Percentiles rank a stretch among this genome's conserved stretches.
Evolutionary conservation across 2,329 filamentous ascomycete species (phyloP).

Genomic region (Ceratocystis colombiana): DNA sequence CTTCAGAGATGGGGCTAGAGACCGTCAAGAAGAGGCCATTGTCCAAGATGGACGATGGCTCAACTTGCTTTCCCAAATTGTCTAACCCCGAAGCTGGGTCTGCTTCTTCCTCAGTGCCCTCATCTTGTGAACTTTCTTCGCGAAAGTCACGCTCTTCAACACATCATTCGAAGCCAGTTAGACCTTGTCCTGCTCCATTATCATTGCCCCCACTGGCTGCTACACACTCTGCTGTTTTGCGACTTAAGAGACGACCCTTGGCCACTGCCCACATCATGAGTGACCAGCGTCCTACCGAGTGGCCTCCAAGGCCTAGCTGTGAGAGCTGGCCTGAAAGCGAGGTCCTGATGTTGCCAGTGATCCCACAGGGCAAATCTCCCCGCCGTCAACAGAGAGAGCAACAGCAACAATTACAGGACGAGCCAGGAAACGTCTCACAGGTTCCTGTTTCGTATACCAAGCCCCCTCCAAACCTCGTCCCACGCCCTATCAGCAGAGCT

Average conservation of each 20-base stretch:
- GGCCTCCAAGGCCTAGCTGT: slow-evolving; percentile 23
- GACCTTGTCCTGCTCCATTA: not conserved
- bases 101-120: not conserved
- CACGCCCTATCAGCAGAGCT: slow-evolving; percentile 17
- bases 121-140: not conserved
- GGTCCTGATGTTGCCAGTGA: slow-evolving; percentile 36
- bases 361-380: slow-evolving; percentile 43
- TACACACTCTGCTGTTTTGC: not conserved
- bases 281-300: slow-evolving; percentile 5
- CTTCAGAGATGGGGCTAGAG: not conserved
- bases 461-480: not conserved
- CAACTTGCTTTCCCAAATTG: not conserved
- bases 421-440: slow-evolving; percentile 18
- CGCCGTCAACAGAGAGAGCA: slow-evolving; percentile 16
- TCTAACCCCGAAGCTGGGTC: not conserved
- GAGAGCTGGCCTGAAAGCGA: slow-evolving; percentile 19
- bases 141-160: not conserved
- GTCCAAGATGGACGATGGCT: slow-evolving; percentile 9
- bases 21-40: slow-evolving; percentile 23
- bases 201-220: not conserved
- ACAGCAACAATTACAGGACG: not conserved
- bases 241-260: not conserved
- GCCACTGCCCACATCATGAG: slow-evolving; percentile 7
- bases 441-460: not conserved
- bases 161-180: not conserved